Base-by-base conservation (phyloP, 2,329 filamentous ascomycete genomes). In the Hymenoscyphus fraxineus region DNA sequence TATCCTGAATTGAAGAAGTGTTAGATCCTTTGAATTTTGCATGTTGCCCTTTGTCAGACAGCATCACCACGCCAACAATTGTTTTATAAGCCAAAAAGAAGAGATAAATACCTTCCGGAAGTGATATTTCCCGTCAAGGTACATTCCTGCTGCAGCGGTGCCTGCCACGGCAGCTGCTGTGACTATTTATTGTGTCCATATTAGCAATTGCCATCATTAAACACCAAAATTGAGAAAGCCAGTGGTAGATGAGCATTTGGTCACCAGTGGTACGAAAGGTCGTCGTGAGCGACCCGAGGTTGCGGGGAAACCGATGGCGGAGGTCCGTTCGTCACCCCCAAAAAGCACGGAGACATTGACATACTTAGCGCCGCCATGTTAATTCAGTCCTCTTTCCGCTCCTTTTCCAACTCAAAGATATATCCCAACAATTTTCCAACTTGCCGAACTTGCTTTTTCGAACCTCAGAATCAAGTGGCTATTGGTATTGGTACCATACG, bases 91-190 rank as follows among this genome's bases (percentile, higher is more conserved):
- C 27, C 27, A 27, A 27, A 27, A 27, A 27, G 27, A 27, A 27
- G 27, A 27, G 27, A 27, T 27, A 27, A 27, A 27, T 27, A 27
- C 27, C 27, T 89, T 85, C 54, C 77, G 74, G 59, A 93, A 73
- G 73, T 90, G 85, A 70, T 84, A 87, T 78, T 89, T 91, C 62
- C 86, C 90, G 72, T 93, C 85, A 56, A 90, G 77, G 69, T 91
- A 91, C 67, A 74, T 69, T 15, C 82, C 81, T 51, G 83, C 82
- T 13, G 79, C 77, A n/a, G 79, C 76, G 40, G 75, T 73, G n/a
- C 70, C 71, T 51, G 73, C 75, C 15, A 74, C 71, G 22, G 67
- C 72, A 58, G 71, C 67, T 60, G 70, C 67, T 59, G 66, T 62
- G 19, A 67, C 68, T 70, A 59, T 66, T 54, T 27, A 47, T 51